Evolutionary conservation across 2,329 filamentous ascomycete genomes (phyloP).

Genomic region (Torrubiella hemipterigena): DNA sequence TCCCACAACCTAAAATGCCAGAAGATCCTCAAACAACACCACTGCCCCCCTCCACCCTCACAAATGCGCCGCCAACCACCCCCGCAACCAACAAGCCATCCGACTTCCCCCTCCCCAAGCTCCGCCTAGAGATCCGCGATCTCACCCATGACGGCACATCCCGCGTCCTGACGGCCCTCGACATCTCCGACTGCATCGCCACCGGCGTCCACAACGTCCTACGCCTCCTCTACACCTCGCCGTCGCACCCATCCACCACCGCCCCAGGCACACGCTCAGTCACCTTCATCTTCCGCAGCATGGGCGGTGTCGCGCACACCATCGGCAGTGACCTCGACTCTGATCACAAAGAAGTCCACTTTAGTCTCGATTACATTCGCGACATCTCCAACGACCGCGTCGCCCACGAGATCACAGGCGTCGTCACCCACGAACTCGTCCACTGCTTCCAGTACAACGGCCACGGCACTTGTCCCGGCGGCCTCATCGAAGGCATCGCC

Average conservation of each 20-base stretch:
- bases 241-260: constrained; percentile 25
- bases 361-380: constrained; percentile 66
- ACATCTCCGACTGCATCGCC: constrained; percentile 49
- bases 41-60: constrained; percentile 1
- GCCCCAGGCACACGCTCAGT: constrained; percentile 65
- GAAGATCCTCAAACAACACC: background rate
- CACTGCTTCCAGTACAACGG: constrained; percentile 86
- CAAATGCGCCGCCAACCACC: constrained; percentile 1
- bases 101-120: constrained; percentile 35
- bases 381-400: constrained; percentile 30
- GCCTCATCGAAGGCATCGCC: constrained; percentile 81
- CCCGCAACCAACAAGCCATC: constrained; percentile 1
- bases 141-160: constrained; percentile 46
- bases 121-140: constrained; percentile 48
- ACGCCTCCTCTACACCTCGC: constrained; percentile 54
- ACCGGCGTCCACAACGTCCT: constrained; percentile 57
- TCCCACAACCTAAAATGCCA: background rate
- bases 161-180: constrained; percentile 55
- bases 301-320: constrained; percentile 83
- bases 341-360: constrained; percentile 88
- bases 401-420: constrained; percentile 60
- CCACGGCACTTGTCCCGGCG: constrained; percentile 49
- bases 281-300: constrained; percentile 67
- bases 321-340: constrained; percentile 65
- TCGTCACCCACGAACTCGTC: constrained; percentile 84